Evolutionary conservation across 1,284 basidiomycete species (phyloP), one percentile per base, ranked within the genome.

Genomic region (Gymnopus androsaceus): DNA sequence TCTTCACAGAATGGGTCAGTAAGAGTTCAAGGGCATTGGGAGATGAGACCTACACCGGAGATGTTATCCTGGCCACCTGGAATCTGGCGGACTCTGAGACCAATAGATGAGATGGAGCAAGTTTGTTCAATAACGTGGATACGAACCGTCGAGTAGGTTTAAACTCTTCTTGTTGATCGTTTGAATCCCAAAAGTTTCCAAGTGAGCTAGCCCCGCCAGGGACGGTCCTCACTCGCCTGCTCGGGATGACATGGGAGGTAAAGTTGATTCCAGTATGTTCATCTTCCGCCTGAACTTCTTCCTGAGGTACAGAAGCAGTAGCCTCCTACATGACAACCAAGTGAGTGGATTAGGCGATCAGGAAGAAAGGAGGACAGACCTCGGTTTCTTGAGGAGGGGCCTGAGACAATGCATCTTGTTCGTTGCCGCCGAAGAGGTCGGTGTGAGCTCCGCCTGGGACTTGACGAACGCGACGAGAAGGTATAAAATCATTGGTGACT

Each of bases 41-140:
- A 37, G n/a, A 8, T 17, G 3, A 44, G n/a, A 62, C 82, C 67
- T 67, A 87, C 84, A 2, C 72, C 73, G 59, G 73, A 77, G 47
- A 88, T 81, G 64, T 73, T 81, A 64, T 88, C 85, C 45, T 75
- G 66, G 21, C 86, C 86, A 61, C 86, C 86, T 17, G 86, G 86
- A 23, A 76, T 75, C 67, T 85, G 75, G 56, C 82, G 73, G 37
- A 85, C 84, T 56, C 83, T 85, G 38, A 1, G 21, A 11, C 38
- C 3, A 47, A 11, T 6, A 27, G 21, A 11, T 23, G 3, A 30
- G 15, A 28, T 4, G 33, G 25, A 7, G 45, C n/a, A 4, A 41
- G 27, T 33, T 3, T 4, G 1, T 23, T 23, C 15, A 4, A 50
- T 42, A 17, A 33, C 14, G 12, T 17, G 15, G 7, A 59, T 7